These are phyloP conservation scores for Trebouxiophyceae sp. DNA, from an alignment of 163 green algal species.

Conservation along the genomic window DNA sequence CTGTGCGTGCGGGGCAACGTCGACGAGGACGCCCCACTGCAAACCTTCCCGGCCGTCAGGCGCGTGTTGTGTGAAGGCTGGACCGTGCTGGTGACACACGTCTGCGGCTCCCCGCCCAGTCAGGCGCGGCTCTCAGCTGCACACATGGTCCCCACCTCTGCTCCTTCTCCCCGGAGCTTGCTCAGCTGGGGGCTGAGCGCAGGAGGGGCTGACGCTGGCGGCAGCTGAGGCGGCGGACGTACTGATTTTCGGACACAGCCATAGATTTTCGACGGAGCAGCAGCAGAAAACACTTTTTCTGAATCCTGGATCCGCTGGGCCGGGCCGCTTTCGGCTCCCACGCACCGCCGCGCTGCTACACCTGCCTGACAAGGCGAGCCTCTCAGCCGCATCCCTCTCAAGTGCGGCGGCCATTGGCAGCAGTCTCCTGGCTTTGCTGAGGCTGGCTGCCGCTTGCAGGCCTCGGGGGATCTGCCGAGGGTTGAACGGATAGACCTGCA, in stretches of 20 bases:
- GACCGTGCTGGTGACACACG: conserved; percentile 28
- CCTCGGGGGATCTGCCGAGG: too few species aligned
- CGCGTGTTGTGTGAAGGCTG: conserved; percentile 22
- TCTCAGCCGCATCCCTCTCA: too few species aligned
- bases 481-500: neutral
- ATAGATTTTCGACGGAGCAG: conserved; percentile 15
- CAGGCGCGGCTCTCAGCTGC: neutral
- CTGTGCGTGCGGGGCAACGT: conserved; percentile 31
- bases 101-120: conserved; percentile 4
- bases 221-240: conserved; percentile 18
- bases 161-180: neutral
- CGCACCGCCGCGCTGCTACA: conserved; percentile 15
- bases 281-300: conserved; percentile 11
- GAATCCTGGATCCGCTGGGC: conserved; percentile 33
- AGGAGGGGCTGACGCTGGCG: conserved; percentile 5
- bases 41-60: conserved; percentile 7
- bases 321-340: conserved; percentile 25
- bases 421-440: too few species aligned
- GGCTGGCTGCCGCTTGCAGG: too few species aligned
- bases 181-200: neutral
- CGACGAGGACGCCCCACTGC: conserved; percentile 7
- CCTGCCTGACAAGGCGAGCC: neutral
- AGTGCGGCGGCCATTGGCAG: too few species aligned
- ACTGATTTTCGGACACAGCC: conserved; percentile 36
- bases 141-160: neutral